A percentile compares a stretch with the other conserved stretches of the same genome.
Evolutionary conservation across 2,329 filamentous ascomycete genomes (phyloP).

Genomic region (Fusarium palustre): DNA sequence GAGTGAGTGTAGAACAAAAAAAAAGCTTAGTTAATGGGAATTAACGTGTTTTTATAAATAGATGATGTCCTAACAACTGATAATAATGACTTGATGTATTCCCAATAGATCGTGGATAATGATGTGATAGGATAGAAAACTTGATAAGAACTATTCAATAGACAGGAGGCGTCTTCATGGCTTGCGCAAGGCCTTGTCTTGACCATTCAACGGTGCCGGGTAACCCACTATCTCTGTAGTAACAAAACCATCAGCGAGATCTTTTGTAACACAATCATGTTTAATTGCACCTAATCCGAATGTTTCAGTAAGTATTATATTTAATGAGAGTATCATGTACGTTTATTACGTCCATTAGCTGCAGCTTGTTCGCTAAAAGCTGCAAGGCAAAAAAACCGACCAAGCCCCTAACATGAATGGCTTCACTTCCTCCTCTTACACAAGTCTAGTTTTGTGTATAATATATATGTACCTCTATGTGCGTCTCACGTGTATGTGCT

Average conservation of each 20-base stretch:
- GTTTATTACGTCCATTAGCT: background rate
- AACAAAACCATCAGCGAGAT: background rate
- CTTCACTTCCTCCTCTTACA: background rate
- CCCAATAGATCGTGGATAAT: background rate
- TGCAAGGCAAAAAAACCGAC: background rate
- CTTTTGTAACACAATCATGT: background rate
- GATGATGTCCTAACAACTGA: background rate
- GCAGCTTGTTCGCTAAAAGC: conserved; percentile 6
- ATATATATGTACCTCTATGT: conserved; percentile 1
- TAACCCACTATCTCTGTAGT: background rate
- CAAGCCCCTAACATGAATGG: conserved; percentile 3
- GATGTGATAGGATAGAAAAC: background rate
- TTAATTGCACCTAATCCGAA: background rate
- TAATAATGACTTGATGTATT: background rate
- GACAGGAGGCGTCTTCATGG: background rate
- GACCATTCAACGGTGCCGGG: background rate
- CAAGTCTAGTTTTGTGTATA: background rate
- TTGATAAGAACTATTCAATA: background rate
- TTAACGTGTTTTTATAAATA: background rate
- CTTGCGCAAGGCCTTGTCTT: background rate
- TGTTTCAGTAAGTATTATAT: background rate
- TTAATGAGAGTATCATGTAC: conserved; percentile 4
- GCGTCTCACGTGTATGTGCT: background rate
- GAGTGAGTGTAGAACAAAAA: background rate
- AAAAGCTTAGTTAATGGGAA: background rate